Evolutionary conservation across 2,329 filamentous ascomycete species (phyloP).

Genomic region (Nannizziopsis barbatae): DNA sequence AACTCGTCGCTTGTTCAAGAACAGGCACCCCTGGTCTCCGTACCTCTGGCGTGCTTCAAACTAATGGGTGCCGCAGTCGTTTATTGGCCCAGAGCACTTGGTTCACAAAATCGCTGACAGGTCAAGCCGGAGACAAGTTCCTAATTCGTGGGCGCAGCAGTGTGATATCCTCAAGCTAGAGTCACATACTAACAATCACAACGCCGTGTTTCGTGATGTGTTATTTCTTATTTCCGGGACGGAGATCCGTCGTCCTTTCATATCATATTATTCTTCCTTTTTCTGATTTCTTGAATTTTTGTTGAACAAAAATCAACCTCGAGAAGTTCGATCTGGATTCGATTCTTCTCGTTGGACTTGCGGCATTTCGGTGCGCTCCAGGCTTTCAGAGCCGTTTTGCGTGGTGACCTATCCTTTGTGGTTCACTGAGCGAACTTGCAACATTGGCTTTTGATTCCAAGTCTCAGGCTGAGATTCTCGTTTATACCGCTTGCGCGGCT

Average conservation of each 20-base stretch:
- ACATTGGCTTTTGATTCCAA: constrained; percentile 1
- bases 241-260: background rate
- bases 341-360: background rate
- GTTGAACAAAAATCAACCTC: background rate
- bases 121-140: background rate
- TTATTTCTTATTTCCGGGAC: background rate
- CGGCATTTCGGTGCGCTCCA: background rate
- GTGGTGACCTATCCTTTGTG: constrained; percentile 3
- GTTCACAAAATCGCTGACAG: background rate
- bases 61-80: background rate
- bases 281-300: background rate
- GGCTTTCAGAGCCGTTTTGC: background rate
- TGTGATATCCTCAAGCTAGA: background rate
- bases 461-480: constrained; percentile 7
- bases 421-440: constrained; percentile 3
- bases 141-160: background rate
- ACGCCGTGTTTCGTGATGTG: constrained; percentile 1
- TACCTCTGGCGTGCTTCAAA: background rate
- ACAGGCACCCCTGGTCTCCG: background rate
- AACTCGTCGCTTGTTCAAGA: background rate
- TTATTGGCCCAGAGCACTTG: constrained; percentile 2
- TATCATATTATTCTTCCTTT: background rate
- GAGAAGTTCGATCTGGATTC: background rate
- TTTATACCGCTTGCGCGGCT: background rate
- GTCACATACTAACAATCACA: constrained; percentile 1